phyloP scores from a whole-genome alignment of 2,329 filamentous ascomycete genomes.

The Amphichorda felina region DNA sequence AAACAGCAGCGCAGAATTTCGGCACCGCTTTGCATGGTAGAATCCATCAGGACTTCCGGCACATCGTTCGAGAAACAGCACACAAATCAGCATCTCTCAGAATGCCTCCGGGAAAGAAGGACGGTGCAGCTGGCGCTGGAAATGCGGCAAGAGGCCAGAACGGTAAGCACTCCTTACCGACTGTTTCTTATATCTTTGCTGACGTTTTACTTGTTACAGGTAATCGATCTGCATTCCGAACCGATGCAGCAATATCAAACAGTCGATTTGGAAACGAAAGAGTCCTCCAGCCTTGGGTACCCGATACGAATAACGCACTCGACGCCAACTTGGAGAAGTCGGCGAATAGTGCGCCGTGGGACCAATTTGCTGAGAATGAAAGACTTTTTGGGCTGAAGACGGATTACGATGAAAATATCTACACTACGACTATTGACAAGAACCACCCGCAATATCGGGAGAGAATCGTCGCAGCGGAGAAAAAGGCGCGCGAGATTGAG shows the following conservation, averaged over 20 bases:
- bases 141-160: conserved; percentile 14
- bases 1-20: no score
- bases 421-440: conserved; percentile 84
- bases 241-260: conserved; percentile 80
- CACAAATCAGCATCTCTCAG: background rate
- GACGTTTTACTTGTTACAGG: conserved; percentile 33
- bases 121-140: conserved; percentile 2
- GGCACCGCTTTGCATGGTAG: conserved; percentile 1
- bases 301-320: conserved; percentile 45
- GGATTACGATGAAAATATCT: conserved; percentile 88
- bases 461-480: conserved; percentile 66
- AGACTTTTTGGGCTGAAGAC: conserved; percentile 76
- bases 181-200: conserved; percentile 2
- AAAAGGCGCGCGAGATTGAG: conserved; percentile 84
- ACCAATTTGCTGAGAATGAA: conserved; percentile 90
- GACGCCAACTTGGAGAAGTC: conserved; percentile 62
- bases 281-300: conserved; percentile 70
- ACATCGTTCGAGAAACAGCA: background rate
- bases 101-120: conserved; percentile 4
- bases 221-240: conserved; percentile 60
- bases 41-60: background rate
- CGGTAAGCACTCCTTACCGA: conserved; percentile 13
- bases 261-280: conserved; percentile 59
- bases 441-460: conserved; percentile 72
- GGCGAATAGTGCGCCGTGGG: conserved; percentile 51